Evolutionary conservation across 129 eudicot species (phyloP).

Genomic region (Silybum marianum): DNA sequence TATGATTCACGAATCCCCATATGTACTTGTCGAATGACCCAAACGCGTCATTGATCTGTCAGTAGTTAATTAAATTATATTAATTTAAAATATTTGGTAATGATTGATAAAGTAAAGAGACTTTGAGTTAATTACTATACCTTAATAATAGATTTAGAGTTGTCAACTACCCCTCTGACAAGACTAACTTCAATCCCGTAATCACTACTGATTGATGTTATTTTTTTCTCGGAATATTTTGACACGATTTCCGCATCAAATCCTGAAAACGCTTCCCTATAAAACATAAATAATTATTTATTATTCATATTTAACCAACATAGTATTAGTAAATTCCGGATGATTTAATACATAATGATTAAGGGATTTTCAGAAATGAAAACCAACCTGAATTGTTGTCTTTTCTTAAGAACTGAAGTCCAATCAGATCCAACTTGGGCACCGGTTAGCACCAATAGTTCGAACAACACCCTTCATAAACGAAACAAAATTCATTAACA

Average conservation of each 20-base stretch:
- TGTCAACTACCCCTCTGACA: conserved; percentile 83
- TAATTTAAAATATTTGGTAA: neutral
- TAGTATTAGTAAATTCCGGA: neutral
- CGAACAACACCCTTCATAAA: conserved; percentile 69
- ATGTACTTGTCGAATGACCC: conserved; percentile 87
- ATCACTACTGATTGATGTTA: conserved; percentile 53
- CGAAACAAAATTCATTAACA: conserved; percentile 12
- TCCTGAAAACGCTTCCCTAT: conserved; percentile 80
- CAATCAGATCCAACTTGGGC: conserved; percentile 99
- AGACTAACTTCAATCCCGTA: conserved; percentile 60
- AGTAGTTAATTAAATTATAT: neutral
- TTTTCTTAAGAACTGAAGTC: conserved; percentile 80
- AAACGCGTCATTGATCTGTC: conserved; percentile 57
- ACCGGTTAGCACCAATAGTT: conserved; percentile 72
- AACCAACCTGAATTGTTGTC: conserved; percentile 60
- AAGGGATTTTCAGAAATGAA: neutral
- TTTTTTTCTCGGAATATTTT: conserved; percentile 62
- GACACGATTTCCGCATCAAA: conserved; percentile 80
- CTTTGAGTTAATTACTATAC: conserved; percentile 26
- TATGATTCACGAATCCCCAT: conserved; percentile 87
- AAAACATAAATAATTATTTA: neutral
- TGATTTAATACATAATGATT: neutral
- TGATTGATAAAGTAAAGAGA: neutral
- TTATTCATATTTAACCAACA: neutral
- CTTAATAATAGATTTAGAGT: conserved; percentile 75